Percentiles rank a stretch among this genome's conserved stretches.
phyloP scores from a whole-genome alignment of 116 monocot genomes.

The Phalaenopsis hybrid region DNA sequence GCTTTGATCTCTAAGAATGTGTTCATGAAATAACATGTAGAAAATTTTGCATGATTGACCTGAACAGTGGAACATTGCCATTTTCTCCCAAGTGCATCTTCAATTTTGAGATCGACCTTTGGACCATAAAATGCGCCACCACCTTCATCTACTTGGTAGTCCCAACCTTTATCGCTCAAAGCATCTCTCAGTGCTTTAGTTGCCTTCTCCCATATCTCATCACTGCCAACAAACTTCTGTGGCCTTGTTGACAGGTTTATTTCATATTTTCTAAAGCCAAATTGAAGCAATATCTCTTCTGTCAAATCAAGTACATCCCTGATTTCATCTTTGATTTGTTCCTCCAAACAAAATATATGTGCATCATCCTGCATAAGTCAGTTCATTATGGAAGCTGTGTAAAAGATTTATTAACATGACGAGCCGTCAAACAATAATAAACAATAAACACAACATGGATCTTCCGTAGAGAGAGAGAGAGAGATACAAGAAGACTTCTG shows the following conservation, averaged over 20 bases:
- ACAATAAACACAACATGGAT: not conserved
- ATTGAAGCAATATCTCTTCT: slow-evolving; percentile 79
- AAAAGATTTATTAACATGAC: no score
- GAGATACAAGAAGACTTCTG: no score
- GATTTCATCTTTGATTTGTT: slow-evolving; percentile 88
- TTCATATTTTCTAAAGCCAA: slow-evolving; percentile 77
- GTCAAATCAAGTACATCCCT: slow-evolving; percentile 89
- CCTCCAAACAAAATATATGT: slow-evolving; percentile 91
- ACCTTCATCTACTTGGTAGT: slow-evolving; percentile 88
- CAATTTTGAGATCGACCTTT: slow-evolving; percentile 92
- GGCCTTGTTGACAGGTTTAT: slow-evolving; percentile 93
- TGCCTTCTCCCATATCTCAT: slow-evolving; percentile 88
- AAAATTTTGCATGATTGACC: slow-evolving; percentile 19
- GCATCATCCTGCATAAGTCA: slow-evolving; percentile 72
- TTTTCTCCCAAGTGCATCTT: slow-evolving; percentile 92
- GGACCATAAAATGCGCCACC: slow-evolving; percentile 99
- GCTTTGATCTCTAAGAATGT: not conserved
- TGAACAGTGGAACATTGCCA: slow-evolving; percentile 96
- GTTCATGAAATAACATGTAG: not conserved
- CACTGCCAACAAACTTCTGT: slow-evolving; percentile 73
- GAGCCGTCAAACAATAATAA: not conserved
- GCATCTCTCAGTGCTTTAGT: slow-evolving; percentile 71
- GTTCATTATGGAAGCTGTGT: no score
- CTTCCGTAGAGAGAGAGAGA: no score
- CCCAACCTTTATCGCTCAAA: slow-evolving; percentile 87